Base-by-base conservation (phyloP, 331 rosid species). In the Pyracantha coccinea region DNA sequence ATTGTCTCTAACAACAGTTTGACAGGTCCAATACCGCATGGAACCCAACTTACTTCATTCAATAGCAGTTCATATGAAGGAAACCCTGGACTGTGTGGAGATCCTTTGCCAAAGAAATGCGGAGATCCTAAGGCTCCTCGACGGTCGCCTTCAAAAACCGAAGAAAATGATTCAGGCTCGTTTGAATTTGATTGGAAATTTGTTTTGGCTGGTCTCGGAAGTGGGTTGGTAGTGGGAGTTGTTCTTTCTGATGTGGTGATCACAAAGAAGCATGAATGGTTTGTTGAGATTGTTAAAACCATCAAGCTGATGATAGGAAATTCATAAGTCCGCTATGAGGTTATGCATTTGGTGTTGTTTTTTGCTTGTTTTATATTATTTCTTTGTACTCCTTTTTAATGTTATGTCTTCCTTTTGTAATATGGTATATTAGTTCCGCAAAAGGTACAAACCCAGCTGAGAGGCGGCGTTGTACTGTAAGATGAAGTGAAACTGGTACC, bases 201-300 rank as follows among this genome's bases (percentile, higher is more conserved):
- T 29, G 75, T 60, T 9, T 15, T 27, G 63, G 38, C 72, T 1
- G 80, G 80, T 1, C 70, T 44, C 4, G 75, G 53, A 5, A 12
- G 80, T 68, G 80, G 62, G 13, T 25, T 66, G 50, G 65, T 76
- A 2, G 29, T 57, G 17, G 79, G 73, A 58, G 28, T 33, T 14
- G 38, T 57, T 8, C 31, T 67, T 8, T 66, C 58, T 0, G n/a
- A 76, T 38, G 29, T 76, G 13, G 47, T 9, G 3, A 33, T 76
- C 45, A 6, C 50, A 35, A 28, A 38, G 23, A 54, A 11, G 54
- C 33, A 1, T 21, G 55, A 21, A n/a, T 67, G 28, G 21, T 67
- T 67, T 41, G 13, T 41, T 14, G 12, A 23, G 55, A 38, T 41
- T n/a, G 33, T 67, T 67, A 7, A 9, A n/a, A 10, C 3, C 16